Base-by-base conservation (phyloP, 2,329 filamentous ascomycete genomes). In the Aspergillus sp. region DNA sequence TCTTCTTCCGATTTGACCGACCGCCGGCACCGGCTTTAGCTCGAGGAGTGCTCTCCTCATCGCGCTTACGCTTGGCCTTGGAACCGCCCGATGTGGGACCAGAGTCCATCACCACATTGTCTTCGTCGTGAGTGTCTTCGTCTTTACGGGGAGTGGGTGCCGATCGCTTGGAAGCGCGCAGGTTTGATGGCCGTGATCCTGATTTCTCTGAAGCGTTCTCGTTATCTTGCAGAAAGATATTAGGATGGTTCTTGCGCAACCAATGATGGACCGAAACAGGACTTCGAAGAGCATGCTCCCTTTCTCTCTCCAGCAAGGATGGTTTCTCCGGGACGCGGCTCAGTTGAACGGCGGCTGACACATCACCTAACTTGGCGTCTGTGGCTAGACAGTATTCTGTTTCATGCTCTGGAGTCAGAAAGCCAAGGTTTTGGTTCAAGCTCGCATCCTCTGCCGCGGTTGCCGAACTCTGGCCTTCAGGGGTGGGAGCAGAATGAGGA, bases 211-310 rank as follows among this genome's bases (percentile, higher is more conserved):
- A 73, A 6, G 71, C 66, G 32, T 70, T 66, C 66, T 88, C 86
- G 55, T 86, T 85, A 67, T 92, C 90, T 71, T 96, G 89, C 18
- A 96, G 78, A 77, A 96, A 93, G 48, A 92, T 87, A 72, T 93
- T 88, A 3, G 92, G 90, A 58, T 91, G 88, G 74, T 96, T 83
- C 70, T 91, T 87, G 61, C 91, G 85, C 12, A 99, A 84, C 95
- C 95, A 99, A 74, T 96, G 97, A 78, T 96, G 96, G 3, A 96
- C 93, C 58, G 90, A 96, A 42, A 91, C 90, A 0, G 93, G 92
- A 71, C 98, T 98, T 51, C 84, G 84, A 22, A 91, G 74, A 26
- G 82, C 80, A 49, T 82, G 71, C 56, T 84, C 82, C 70, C 75
- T 81, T 74, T 79, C 83, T 58, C 76, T 75, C 55, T 86, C 81